Evolutionary conservation across 306 rosid species (phyloP), one percentile per base, ranked within the genome.

Genomic region (Cyamopsis tetragonoloba): DNA sequence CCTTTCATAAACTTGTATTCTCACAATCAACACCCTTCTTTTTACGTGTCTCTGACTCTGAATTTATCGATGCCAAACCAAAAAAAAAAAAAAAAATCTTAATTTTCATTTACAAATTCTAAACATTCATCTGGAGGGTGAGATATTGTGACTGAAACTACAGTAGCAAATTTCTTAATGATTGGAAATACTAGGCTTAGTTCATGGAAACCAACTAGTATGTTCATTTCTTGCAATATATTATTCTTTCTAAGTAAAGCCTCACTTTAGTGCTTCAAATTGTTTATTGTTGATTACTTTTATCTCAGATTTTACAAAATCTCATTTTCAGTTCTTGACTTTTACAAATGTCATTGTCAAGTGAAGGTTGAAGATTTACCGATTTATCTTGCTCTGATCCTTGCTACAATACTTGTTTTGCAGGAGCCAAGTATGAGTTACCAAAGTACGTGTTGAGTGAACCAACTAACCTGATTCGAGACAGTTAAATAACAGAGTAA

Each of bases 371-470:
- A n/a, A n/a, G n/a, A n/a, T n/a, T n/a, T n/a, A n/a, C n/a, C n/a
- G n/a, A n/a, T n/a, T n/a, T 70, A 18, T 53, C 27, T 41, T 37
- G 47, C 46, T 28, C 75, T 72, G 66, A 74, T 54, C 17, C 4
- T 62, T 44, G 12, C 19, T 67, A 20, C 62, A 41, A 75, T 46
- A 9, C 47, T 60, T 68, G 60, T 77, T 15, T 77, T 71, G 80
- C 90, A 95, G 99, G 99, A 23, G 96, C 97, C 3, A 90, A 90
- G 84, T 95, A 95, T 39, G 99, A 95, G 57, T 85, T 95, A 37
- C 99, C 99, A 18, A 95, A 88, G 86, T 90, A 95, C 57, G 99
- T 95, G 62, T 79, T 95, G 92, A 95, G 97, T 34, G 99, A 95
- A 82, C 99, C 99, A 30, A 88, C 96, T 76, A 95, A 95, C 89